Evolutionary conservation across 2,329 filamentous ascomycete genomes (phyloP).

Genomic region (Penicillium sp.): DNA sequence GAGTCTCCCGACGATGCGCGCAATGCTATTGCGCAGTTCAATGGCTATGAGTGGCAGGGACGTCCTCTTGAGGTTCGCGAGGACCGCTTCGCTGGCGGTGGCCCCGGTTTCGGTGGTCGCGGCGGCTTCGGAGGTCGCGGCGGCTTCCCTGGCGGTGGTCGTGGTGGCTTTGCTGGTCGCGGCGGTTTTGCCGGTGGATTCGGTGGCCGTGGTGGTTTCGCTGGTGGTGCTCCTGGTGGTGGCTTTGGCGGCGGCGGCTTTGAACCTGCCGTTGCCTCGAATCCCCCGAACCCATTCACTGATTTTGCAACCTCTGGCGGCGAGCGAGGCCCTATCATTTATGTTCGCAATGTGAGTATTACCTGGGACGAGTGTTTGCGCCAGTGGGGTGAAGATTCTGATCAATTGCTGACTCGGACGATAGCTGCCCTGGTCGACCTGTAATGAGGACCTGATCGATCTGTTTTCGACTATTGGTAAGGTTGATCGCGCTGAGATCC

Average conservation of each 20-base stretch:
- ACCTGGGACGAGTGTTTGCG: neutral
- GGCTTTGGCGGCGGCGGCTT: constrained; percentile 45
- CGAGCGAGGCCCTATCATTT: constrained; percentile 81
- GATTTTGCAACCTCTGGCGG: constrained; percentile 86
- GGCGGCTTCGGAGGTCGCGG: constrained; percentile 57
- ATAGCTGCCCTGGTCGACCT: constrained; percentile 96
- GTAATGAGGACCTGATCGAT: constrained; percentile 95
- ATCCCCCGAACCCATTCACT: constrained; percentile 81
- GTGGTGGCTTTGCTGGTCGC: constrained; percentile 59
- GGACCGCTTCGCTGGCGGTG: constrained; percentile 76
- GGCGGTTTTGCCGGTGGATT: constrained; percentile 54
- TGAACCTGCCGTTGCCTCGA: constrained; percentile 49
- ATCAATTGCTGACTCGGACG: constrained; percentile 1
- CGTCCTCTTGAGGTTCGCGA: constrained; percentile 91
- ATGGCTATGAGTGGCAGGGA: constrained; percentile 98
- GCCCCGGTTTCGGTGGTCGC: constrained; percentile 58
- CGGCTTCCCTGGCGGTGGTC: constrained; percentile 38
- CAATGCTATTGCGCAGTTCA: constrained; percentile 95
- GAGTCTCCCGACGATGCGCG: constrained; percentile 92
- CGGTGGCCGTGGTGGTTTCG: constrained; percentile 50
- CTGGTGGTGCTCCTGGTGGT: constrained; percentile 36
- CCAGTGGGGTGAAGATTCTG: neutral
- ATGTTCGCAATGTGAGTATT: constrained; percentile 88
- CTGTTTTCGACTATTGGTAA: constrained; percentile 97
- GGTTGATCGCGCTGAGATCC: constrained; percentile 97